Conservation (phyloP, 2,329 filamentous ascomycete species). For the Pseudogymnoascus sp. region DNA sequence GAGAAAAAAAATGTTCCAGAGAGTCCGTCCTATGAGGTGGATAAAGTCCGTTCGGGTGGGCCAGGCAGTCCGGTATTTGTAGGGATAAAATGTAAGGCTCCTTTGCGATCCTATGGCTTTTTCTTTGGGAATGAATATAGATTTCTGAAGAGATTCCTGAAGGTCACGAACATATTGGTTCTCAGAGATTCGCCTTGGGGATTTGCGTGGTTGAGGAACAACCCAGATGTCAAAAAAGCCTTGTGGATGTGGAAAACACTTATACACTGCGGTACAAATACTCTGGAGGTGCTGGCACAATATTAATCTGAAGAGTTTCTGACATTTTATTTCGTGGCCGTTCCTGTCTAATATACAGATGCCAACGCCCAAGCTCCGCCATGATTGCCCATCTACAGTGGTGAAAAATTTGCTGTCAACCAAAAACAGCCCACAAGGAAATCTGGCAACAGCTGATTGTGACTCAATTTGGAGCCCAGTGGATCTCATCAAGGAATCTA, state of each 20-base stretch:
- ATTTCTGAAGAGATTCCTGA: conserved; percentile 4
- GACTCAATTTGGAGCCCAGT: conserved; percentile 5
- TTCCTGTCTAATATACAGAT: conserved; percentile 5
- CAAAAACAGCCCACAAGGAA: not conserved
- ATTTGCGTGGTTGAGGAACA: conserved; percentile 1
- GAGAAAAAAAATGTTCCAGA: not conserved
- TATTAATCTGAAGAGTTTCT: not conserved
- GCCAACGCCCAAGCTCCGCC: not conserved
- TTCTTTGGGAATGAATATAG: conserved; percentile 6
- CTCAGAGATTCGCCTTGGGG: conserved; percentile 2
- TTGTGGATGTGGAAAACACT: conserved; percentile 6
- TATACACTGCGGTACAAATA: conserved; percentile 4
- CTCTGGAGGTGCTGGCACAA: conserved; percentile 3
- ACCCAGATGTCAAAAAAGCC: not conserved
- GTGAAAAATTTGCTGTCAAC: not conserved
- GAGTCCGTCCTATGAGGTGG: not conserved
- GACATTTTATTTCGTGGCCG: conserved; percentile 3
- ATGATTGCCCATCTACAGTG: conserved; percentile 1
- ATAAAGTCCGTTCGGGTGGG: conserved; percentile 3
- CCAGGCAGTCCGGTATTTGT: conserved; percentile 3
- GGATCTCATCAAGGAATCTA: not conserved
- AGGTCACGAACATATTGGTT: conserved; percentile 8
- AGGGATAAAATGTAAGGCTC: conserved; percentile 5
- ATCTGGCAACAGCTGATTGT: conserved; percentile 2
- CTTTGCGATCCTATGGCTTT: conserved; percentile 3